These are phyloP conservation scores for Tanacetum coccineum DNA, from an alignment of 129 eudicot species.

Conservation along the genomic window DNA sequence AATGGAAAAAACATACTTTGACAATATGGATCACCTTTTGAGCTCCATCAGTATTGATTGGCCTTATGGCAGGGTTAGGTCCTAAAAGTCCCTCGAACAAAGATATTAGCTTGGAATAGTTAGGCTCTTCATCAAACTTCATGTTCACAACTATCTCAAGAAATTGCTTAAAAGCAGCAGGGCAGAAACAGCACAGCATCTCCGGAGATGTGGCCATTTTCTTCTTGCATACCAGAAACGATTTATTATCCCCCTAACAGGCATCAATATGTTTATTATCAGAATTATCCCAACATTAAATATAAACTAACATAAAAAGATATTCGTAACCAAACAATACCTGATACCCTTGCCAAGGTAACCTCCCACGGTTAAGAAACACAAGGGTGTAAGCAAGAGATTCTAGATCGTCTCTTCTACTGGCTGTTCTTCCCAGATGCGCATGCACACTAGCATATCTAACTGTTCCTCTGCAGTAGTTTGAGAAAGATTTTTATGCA, in stretches of 20 bases:
- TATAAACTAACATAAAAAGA: not conserved
- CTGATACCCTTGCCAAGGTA: slow-evolving; percentile 97
- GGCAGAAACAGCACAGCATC: slow-evolving; percentile 57
- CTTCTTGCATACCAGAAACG: slow-evolving; percentile 76
- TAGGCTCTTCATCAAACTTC: slow-evolving; percentile 92
- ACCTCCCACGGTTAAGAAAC: slow-evolving; percentile 72
- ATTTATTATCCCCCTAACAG: slow-evolving; percentile 71
- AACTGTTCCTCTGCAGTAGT: slow-evolving; percentile 53
- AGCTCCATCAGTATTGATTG: slow-evolving; percentile 81
- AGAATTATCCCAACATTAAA: not conserved
- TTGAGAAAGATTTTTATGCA: not conserved
- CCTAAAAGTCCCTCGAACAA: slow-evolving; percentile 65
- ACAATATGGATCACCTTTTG: slow-evolving; percentile 56
- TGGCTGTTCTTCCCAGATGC: slow-evolving; percentile 86
- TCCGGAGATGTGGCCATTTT: slow-evolving; percentile 81
- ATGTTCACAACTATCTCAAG: slow-evolving; percentile 69
- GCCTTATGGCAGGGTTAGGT: slow-evolving; percentile 66
- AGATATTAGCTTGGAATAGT: slow-evolving; percentile 72
- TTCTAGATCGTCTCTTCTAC: slow-evolving; percentile 85
- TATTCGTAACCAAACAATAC: slow-evolving; percentile 26
- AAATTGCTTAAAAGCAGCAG: slow-evolving; percentile 60
- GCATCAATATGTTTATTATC: not conserved
- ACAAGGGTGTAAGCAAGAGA: slow-evolving; percentile 87
- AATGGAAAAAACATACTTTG: not conserved
- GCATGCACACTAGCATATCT: slow-evolving; percentile 91